Base-by-base conservation (phyloP, 345 rosid genomes). In the Kernera saxatilis region DNA sequence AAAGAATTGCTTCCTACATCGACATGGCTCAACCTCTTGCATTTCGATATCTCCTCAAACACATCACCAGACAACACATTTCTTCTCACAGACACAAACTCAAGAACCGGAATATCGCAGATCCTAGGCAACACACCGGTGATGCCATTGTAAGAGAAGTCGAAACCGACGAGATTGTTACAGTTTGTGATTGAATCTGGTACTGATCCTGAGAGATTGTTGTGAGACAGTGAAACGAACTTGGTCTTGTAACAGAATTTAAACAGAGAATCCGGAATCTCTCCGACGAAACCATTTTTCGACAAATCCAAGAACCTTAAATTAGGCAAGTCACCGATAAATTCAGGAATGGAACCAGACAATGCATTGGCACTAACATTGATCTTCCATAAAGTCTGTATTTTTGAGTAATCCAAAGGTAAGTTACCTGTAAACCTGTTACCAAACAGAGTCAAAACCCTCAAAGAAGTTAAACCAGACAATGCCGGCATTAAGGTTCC, bases 251-350 rank as follows among this genome's bases (percentile, higher is more conserved):
- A 79, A 50, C 98, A 93, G 29, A 74, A 53, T 68, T 73, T 85
- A 72, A 93, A 90, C 84, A 90, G 72, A 75, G 82, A 77, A 48
- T 51, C 80, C 2, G 94, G 96, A 66, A 90, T 86, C 65, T 79
- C 80, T 27, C 92, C 96, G 43, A 22, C 39, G 49, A 82, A 89
- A 35, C 80, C 84, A 78, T 91, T 93, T 61, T 72, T 83, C 22
- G 98, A 93, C 83, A 93, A 82, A 75, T 93, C 98, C 17, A 93
- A 91, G 56, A 93, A 84, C 82, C 98, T 80, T 54, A 93, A 83
- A 51, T 58, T 90, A 32, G 86, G 91, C 35, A 93, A 84, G 23
- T 84, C 90, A 35, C 97, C 97, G 32, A 93, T 64, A 75, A 93
- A 93, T 56, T 86, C 96, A 5, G 98, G 98, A 55, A 91, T 86